Evolutionary conservation across 2,329 filamentous ascomycete genomes (phyloP).

Genomic region (Cladosporium sp.): DNA sequence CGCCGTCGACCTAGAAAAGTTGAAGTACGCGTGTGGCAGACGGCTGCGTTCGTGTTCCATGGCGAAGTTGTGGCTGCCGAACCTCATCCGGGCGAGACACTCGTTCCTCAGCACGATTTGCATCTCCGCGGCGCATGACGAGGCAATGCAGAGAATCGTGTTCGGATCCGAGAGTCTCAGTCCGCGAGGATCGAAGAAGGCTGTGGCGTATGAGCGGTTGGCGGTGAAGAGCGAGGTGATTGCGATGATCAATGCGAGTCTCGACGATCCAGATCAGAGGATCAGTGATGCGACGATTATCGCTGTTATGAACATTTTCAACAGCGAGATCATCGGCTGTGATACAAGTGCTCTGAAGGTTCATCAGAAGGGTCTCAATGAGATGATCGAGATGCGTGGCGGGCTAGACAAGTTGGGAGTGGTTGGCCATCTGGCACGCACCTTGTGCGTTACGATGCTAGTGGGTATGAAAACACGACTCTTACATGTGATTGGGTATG

Average conservation of each 20-base stretch:
- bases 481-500: neutral
- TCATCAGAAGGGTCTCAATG: conserved; percentile 33
- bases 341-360: conserved; percentile 26
- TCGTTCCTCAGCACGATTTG: conserved; percentile 36
- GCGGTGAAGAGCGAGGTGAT: conserved; percentile 28
- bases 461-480: neutral
- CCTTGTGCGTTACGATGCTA: conserved; percentile 22
- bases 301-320: conserved; percentile 35
- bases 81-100: conserved; percentile 27
- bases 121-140: conserved; percentile 36
- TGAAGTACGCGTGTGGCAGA: conserved; percentile 26
- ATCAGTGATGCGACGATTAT: conserved; percentile 34
- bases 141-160: conserved; percentile 33
- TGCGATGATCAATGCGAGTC: conserved; percentile 30
- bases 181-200: conserved; percentile 13
- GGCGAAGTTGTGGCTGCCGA: conserved; percentile 31
- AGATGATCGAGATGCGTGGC: conserved; percentile 32
- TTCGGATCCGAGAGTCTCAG: conserved; percentile 24
- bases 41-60: conserved; percentile 23
- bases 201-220: conserved; percentile 25
- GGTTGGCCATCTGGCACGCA: conserved; percentile 28
- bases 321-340: conserved; percentile 35
- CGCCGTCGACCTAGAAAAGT: conserved; percentile 26
- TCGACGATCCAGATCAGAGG: conserved; percentile 28
- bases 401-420: conserved; percentile 33